Base-by-base conservation (phyloP, 2,329 filamentous ascomycete genomes). In the Colletotrichum sp. region DNA sequence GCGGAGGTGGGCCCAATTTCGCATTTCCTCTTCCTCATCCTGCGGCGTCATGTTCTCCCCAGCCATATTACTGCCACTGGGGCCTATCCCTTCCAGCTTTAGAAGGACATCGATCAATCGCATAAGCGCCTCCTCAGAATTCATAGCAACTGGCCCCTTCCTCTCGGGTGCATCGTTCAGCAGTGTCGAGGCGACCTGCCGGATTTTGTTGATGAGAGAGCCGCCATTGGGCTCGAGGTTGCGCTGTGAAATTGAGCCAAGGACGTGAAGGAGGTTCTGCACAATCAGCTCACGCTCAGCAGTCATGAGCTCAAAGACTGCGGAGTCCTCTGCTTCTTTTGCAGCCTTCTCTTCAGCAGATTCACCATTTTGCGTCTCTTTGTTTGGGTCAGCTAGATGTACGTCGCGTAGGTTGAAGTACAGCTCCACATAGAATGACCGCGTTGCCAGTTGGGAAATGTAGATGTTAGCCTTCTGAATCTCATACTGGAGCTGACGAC, bases 381-480 rank as follows among this genome's bases (percentile, higher is more conserved):
- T 82, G 71, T 86, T 82, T 74, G 87, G 85, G 74, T 89, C 85
- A 22, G 86, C 82, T 57, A 90, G 85, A 79, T 93, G 91, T 2
- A 92, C 91, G 69, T 96, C 94, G 48, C 93, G 91, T 2, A 97
- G 88, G 79, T 92, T 93, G 83, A 95, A 95, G 85, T 96, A 98
- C 78, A 96, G 93, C 82, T 98, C 95, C 1, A 98, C 95, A 72
- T 96, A 92, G 82, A 95, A 96, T 0, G 94, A 96, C 28, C 96
- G 90, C 0, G 95, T 98, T 4, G 93, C 93, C 12, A 98, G 87
- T 80, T 96, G 94, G 8, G 94, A 96, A 3, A 93, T 92, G 81
- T 96, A 95, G 52, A 98, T 94, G 82, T 98, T 98, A 8, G 95
- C 94, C 82, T 98, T 98, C 82, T 98, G 95, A 34, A 98, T 97